Conservation (phyloP, 192 early-diverging fungal genomes). For the Pilaira anomala region DNA sequence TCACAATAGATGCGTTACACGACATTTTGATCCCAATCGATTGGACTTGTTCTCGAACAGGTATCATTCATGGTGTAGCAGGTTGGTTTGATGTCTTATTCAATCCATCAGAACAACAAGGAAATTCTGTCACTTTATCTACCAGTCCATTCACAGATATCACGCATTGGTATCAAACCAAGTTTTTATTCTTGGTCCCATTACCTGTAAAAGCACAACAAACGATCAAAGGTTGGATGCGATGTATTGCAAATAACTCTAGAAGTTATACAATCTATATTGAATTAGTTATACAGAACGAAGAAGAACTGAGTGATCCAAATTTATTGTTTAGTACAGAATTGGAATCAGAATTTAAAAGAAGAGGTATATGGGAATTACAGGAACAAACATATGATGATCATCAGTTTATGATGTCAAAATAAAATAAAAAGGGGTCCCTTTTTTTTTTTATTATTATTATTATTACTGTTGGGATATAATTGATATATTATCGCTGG, state of each 20-base stretch:
- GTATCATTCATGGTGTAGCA: conserved; percentile 88
- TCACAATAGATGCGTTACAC: conserved; percentile 73
- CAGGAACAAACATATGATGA: conserved; percentile 92
- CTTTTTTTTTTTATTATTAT: no score
- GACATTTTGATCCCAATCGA: conserved; percentile 82
- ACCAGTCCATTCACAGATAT: conserved; percentile 81
- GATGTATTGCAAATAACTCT: conserved; percentile 82
- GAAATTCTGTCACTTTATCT: conserved; percentile 66
- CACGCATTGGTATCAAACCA: conserved; percentile 98
- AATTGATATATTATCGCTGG: no score
- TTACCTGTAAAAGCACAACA: conserved; percentile 90
- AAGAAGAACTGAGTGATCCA: conserved; percentile 40
- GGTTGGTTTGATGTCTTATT: conserved; percentile 96
- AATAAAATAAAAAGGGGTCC: no score
- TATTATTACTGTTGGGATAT: no score
- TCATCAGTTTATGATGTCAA: conserved; percentile 8
- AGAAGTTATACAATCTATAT: conserved; percentile 85
- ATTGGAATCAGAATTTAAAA: conserved; percentile 25
- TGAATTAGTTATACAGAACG: conserved; percentile 59
- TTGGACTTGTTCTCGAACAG: conserved; percentile 82
- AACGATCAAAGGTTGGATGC: conserved; percentile 75
- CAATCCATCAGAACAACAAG: conserved; percentile 48
- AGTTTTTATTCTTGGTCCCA: conserved; percentile 89
- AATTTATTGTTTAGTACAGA: conserved; percentile 18
- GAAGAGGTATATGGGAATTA: conserved; percentile 80